phyloP scores from a whole-genome alignment of 169 alveolate genomes.

The Plasmodium ovale region DNA sequence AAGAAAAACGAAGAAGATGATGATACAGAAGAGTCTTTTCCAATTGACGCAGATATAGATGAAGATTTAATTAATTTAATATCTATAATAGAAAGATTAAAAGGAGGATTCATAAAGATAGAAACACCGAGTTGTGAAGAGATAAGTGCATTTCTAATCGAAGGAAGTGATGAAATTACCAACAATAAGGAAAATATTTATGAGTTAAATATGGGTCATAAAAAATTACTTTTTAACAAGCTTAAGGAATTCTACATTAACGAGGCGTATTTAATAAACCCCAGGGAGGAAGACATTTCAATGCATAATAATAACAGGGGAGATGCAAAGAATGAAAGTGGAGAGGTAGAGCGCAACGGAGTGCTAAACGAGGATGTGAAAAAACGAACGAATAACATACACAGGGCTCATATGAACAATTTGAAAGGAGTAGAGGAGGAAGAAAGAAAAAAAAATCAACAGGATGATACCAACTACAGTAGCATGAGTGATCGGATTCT shows the following conservation, averaged over 20 bases:
- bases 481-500: too few relatives aligned
- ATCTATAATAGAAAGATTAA: conserved; percentile 13
- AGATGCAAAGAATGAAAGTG: background rate
- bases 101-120: background rate
- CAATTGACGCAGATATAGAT: conserved; percentile 7
- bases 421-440: background rate
- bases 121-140: background rate
- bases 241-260: conserved; percentile 32
- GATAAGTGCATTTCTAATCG: background rate
- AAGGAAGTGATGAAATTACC: background rate
- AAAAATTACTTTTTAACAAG: background rate
- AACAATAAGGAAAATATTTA: background rate
- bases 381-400: too few relatives aligned
- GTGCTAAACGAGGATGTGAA: background rate
- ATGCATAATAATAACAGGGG: background rate
- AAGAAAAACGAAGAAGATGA: too few relatives aligned
- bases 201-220: conserved; percentile 9
- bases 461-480: too few relatives aligned
- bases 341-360: background rate
- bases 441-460: background rate
- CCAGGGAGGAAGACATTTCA: background rate
- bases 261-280: background rate
- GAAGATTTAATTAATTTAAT: conserved; percentile 12
- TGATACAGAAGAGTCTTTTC: conserved; percentile 13
- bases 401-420: too few relatives aligned